Evolutionary conservation across 2,329 filamentous ascomycete genomes (phyloP), one percentile per base, ranked within the genome.

Genomic region (Penicillium sp.): DNA sequence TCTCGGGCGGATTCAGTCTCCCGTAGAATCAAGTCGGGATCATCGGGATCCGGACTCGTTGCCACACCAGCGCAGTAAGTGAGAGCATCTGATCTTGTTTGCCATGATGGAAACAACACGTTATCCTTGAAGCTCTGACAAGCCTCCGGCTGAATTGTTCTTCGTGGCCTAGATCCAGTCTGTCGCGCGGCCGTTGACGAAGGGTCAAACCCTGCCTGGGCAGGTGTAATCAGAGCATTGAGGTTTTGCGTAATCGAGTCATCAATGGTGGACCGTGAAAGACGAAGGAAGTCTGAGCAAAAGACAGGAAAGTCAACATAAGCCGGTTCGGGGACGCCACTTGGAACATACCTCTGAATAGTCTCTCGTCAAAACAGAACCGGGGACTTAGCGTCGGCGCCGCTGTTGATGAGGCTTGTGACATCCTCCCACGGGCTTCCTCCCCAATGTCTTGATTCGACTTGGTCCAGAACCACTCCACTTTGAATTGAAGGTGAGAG

Each of bases 201-300:
- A 1, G 92, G 88, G 65, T 95, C 87, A 71, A 95, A 97, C 13
- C 83, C 82, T 29, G 64, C 62, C 37, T 77, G 75, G 11, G 88
- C 79, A 0, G 92, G 92, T 0, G 86, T 91, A 37, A 89, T 75
- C 31, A 97, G 80, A 1, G 89, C 89, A 75, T 97, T 97, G 53
- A 99, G 82, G 63, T 95, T 92, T 65, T 95, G 91, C 0, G 84
- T 83, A 64, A 99, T 97, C 37, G 88, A 89, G 72, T 99, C 93
- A 72, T 99, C 93, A 64, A 96, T 86, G 40, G 87, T 82, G 44
- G 82, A 79, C 56, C 93, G 84, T 9, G 92, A 96, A 57, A 93
- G 72, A 33, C 90, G 87, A 18, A 99, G 80, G 69, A 99, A 99
- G 69, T 95, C 93, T 95, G 40, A 37, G 64, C 51, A 50, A 37